phyloP scores from a whole-genome alignment of 768 basidiomycete genomes.

The Tylopilus rubrobrunneus region DNA sequence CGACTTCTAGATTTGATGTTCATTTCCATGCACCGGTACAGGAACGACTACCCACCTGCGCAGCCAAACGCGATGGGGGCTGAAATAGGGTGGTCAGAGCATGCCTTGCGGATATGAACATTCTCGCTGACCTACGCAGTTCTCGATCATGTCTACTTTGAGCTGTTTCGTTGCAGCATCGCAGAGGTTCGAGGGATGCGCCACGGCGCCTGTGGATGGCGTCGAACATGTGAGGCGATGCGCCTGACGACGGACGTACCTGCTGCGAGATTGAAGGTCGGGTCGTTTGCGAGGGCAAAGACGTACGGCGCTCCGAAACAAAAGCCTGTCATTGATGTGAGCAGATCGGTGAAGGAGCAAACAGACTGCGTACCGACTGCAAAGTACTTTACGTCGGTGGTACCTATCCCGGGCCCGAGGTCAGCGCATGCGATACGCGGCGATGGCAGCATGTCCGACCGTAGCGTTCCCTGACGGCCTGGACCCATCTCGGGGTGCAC shows the following conservation, averaged over 20 bases:
- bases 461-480: constrained; percentile 45
- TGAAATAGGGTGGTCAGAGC: constrained; percentile 16
- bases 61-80: constrained; percentile 54
- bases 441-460: constrained; percentile 30
- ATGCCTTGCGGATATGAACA: background rate
- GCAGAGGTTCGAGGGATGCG: constrained; percentile 42
- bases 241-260: constrained; percentile 29
- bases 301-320: constrained; percentile 56
- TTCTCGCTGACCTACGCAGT: constrained; percentile 41
- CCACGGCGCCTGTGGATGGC: constrained; percentile 43
- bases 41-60: constrained; percentile 38
- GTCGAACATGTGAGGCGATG: background rate
- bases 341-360: background rate
- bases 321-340: constrained; percentile 37
- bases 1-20: constrained; percentile 39
- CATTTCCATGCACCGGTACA: background rate
- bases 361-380: constrained; percentile 38
- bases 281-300: constrained; percentile 44
- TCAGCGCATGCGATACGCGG: constrained; percentile 9
- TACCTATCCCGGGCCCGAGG: constrained; percentile 4
- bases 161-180: constrained; percentile 25
- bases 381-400: constrained; percentile 36
- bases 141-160: constrained; percentile 44
- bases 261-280: constrained; percentile 37
- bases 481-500: constrained; percentile 47